These are phyloP conservation scores for Ziziphus jujuba DNA, from an alignment of 306 rosid species.

Conservation along the genomic window DNA sequence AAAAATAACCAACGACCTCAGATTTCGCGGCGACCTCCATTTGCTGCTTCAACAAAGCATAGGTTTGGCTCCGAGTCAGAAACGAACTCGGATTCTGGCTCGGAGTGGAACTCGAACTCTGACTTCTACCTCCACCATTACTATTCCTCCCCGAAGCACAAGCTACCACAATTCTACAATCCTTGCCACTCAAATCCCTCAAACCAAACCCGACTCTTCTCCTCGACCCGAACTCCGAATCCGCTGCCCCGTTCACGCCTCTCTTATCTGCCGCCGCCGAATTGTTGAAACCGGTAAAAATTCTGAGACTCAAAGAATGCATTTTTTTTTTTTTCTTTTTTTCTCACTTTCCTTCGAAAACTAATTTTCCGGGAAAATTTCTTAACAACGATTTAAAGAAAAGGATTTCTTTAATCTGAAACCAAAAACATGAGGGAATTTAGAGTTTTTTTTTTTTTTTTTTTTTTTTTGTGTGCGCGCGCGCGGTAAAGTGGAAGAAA, in stretches of 20 bases:
- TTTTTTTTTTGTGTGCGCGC: too few relatives aligned
- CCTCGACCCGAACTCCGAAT: constrained; percentile 21
- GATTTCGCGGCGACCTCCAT: constrained; percentile 91
- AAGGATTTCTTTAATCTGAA: not conserved
- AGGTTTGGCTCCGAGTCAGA: constrained; percentile 69
- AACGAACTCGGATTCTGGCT: constrained; percentile 50
- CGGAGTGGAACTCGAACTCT: constrained; percentile 36
- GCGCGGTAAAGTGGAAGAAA: not conserved
- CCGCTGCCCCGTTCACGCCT: constrained; percentile 24
- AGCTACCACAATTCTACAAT: constrained; percentile 36
- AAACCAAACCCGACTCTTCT: constrained; percentile 16
- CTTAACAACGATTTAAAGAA: not conserved
- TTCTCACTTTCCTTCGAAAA: not conserved
- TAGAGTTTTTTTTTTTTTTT: not conserved
- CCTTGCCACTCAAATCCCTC: constrained; percentile 17
- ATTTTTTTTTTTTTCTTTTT: constrained; percentile 25
- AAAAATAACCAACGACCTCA: constrained; percentile 49
- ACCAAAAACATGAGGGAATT: constrained; percentile 7
- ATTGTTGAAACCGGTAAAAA: constrained; percentile 39
- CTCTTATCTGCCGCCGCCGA: constrained; percentile 24
- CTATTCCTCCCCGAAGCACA: constrained; percentile 49
- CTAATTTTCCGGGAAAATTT: constrained; percentile 8
- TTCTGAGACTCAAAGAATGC: constrained; percentile 60
- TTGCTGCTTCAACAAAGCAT: constrained; percentile 79
- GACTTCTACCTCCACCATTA: constrained; percentile 39